A percentile compares a stretch with the other conserved stretches of the same genome.
Evolutionary conservation across 2,329 filamentous ascomycete species (phyloP).

Genomic region (Falciphora oryzae): DNA sequence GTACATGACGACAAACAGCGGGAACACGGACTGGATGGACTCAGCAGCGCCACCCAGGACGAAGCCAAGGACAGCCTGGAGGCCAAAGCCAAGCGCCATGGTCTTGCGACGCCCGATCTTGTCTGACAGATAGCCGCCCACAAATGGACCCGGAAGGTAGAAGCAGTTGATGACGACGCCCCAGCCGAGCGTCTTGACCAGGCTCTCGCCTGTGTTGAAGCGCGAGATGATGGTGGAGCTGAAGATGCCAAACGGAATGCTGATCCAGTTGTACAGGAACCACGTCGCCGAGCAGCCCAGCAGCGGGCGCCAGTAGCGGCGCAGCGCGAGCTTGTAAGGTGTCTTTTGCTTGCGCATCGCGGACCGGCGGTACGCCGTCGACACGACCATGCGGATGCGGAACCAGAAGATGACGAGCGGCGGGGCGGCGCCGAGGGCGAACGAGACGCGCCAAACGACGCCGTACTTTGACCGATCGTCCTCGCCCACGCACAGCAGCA

Average conservation of each 20-base stretch:
- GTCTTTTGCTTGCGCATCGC: conserved; percentile 29
- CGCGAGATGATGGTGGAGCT: conserved; percentile 44
- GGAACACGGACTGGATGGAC: conserved; percentile 39
- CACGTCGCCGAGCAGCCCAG: conserved; percentile 42
- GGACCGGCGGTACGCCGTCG: conserved; percentile 41
- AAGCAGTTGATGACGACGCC: conserved; percentile 44
- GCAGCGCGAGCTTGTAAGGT: conserved; percentile 41
- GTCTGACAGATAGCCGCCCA: conserved; percentile 43
- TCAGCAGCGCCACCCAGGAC: conserved; percentile 41
- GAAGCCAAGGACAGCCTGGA: conserved; percentile 41
- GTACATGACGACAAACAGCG: conserved; percentile 45
- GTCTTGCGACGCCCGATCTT: conserved; percentile 42
- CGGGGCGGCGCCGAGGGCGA: conserved; percentile 43
- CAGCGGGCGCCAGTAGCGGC: conserved; percentile 42
- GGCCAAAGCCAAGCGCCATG: conserved; percentile 42
- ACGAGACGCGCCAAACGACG: conserved; percentile 44
- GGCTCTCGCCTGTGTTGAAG: conserved; percentile 33
- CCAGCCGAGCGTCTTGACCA: conserved; percentile 38
- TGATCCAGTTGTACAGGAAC: conserved; percentile 50
- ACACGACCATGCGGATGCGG: conserved; percentile 44
- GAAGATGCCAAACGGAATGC: conserved; percentile 50
- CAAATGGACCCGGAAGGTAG: conserved; percentile 40
- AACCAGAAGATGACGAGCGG: conserved; percentile 48
- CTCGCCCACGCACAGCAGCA: conserved; percentile 41
- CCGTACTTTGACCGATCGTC: not conserved